Percentiles rank a stretch among this genome's conserved stretches.
Conservation (phyloP, 805 yeast genomes). For the Saturnispora sanitii region DNA sequence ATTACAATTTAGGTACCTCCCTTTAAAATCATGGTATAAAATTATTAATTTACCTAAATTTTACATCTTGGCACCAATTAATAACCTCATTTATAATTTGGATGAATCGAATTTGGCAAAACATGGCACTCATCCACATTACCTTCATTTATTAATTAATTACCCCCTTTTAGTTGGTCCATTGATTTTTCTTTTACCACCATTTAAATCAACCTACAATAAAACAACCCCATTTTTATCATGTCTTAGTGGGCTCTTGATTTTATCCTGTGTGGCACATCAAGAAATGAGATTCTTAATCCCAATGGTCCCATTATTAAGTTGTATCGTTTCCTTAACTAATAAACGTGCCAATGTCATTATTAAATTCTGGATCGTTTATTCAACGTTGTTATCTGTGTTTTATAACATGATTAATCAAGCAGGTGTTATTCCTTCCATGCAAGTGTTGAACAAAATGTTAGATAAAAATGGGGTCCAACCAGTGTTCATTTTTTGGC, state of each 20-base stretch:
- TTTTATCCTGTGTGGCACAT: slow-evolving; percentile 72
- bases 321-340: slow-evolving; percentile 36
- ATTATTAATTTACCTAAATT: background rate
- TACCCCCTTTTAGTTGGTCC: slow-evolving; percentile 84
- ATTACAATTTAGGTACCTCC: background rate
- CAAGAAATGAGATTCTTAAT: slow-evolving; percentile 86
- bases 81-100: slow-evolving; percentile 67
- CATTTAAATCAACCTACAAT: slow-evolving; percentile 32
- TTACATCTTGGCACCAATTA: slow-evolving; percentile 60
- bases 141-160: slow-evolving; percentile 65
- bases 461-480: slow-evolving; percentile 15
- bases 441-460: slow-evolving; percentile 29
- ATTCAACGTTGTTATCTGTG: slow-evolving; percentile 48
- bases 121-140: slow-evolving; percentile 80
- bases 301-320: slow-evolving; percentile 66
- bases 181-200: slow-evolving; percentile 36
- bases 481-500: slow-evolving; percentile 71
- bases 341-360: slow-evolving; percentile 17
- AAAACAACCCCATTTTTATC: slow-evolving; percentile 50
- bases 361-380: slow-evolving; percentile 45
- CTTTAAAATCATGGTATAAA: background rate
- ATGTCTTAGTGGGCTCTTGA: slow-evolving; percentile 47
- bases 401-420: slow-evolving; percentile 82
- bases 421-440: slow-evolving; percentile 74
- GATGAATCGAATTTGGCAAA: slow-evolving; percentile 43